Evolutionary conservation across 495 filamentous ascomycete species (phyloP), one percentile per base, ranked within the genome.

Genomic region (Aspergillus bridgeri): DNA sequence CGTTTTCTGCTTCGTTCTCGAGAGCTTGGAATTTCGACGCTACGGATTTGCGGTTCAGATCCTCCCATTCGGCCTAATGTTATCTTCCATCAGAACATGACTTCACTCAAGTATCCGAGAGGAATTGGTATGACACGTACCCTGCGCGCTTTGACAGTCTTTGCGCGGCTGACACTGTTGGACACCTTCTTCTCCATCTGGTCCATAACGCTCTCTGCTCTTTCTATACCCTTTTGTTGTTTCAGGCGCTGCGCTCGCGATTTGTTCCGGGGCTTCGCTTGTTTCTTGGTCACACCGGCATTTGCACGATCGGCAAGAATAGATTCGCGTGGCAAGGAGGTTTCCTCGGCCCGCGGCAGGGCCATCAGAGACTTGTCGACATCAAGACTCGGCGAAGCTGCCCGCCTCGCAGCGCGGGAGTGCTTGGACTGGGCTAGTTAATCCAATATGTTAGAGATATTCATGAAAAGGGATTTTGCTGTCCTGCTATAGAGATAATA

Each of bases 391-490:
- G 86, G 88, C 15, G 88, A 89, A 22, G 82, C 83, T 42, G 81
- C 89, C 51, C 91, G 85, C 64, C 87, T 81, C 61, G 86, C 87
- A 24, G 86, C 87, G 33, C 89, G 86, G 51, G 89, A 90, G 72
- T 88, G 88, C 50, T 81, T 58, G 3, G 80, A 78, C 46, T 68
- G 59, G 33, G 67, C 78, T 84, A 62, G 25, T 47, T 60, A 22
- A 51, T 17, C 15, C 19, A 42, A 38, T 53, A 47, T 52, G 42
- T 69, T 66, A 73, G 65, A 55, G 47, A 58, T 3, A 38, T 38
- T 38, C 33, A 38, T 13, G 17, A 38, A 38, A 15, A 38, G 33
- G 33, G 17, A 9, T 15, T 11, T 38, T 38, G 24, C 42, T 48
- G 44, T 38, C 13, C n/a, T 19, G 21, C 3, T 21, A 38, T 33